A percentile compares a stretch with the other conserved stretches of the same genome.
Conservation (phyloP, 208 protist genomes). For the Leptomonas pyrrhocoris region DNA sequence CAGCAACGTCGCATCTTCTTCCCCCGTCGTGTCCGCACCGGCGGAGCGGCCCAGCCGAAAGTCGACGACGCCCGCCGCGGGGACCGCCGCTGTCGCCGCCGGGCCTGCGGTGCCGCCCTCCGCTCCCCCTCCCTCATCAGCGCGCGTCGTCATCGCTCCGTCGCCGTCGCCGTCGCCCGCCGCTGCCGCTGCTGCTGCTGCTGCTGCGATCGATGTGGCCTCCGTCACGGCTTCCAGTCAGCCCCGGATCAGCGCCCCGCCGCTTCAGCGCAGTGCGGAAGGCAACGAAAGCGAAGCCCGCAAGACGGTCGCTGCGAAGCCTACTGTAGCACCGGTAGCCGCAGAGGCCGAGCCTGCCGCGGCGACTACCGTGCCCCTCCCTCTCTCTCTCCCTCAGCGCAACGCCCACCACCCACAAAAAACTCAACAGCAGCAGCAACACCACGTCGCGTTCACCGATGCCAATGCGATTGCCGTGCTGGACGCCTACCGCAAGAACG, state of each 20-base stretch:
- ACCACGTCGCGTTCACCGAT: slow-evolving; percentile 13
- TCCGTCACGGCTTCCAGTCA: neutral
- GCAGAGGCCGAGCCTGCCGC: neutral
- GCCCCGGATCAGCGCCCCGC: neutral
- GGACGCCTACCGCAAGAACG: slow-evolving; percentile 13
- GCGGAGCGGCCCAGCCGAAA: neutral
- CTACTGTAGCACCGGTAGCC: neutral
- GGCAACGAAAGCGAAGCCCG: slow-evolving; percentile 8
- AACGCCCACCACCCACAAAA: neutral
- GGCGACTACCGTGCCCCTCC: neutral
- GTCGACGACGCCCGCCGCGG: neutral
- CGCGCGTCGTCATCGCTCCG: neutral
- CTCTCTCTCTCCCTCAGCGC: neutral
- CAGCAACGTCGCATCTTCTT: neutral
- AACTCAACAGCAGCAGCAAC: neutral
- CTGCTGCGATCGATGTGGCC: too few species aligned
- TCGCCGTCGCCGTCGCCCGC: neutral
- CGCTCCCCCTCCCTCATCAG: neutral
- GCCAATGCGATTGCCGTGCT: slow-evolving; percentile 22
- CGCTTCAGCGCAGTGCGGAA: neutral
- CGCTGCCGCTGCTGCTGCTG: neutral
- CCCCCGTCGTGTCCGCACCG: neutral
- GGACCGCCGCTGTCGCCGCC: neutral
- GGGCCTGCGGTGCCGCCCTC: neutral
- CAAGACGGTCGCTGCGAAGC: slow-evolving; percentile 32